These are phyloP conservation scores for Phytopythium chamaehyphon DNA, from an alignment of 352 stramenopile genomes.

Conservation along the genomic window DNA sequence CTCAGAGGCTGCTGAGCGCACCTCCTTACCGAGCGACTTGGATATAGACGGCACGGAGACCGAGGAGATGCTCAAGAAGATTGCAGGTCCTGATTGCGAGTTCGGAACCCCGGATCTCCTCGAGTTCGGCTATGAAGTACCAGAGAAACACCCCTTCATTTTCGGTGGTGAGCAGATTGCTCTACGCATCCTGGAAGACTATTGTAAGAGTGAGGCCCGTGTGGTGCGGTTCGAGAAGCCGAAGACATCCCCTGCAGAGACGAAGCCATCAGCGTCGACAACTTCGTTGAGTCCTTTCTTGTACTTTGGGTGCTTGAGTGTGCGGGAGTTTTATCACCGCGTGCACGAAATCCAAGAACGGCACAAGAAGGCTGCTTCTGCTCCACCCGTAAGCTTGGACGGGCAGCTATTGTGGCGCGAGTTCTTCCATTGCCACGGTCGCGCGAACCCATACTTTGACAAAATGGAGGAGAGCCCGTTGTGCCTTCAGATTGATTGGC, in stretches of 20 bases:
- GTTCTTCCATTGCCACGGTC: slow-evolving; percentile 89
- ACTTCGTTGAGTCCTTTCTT: slow-evolving; percentile 95
- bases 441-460: slow-evolving; percentile 87
- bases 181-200: slow-evolving; percentile 57
- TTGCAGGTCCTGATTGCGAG: slow-evolving; percentile 52
- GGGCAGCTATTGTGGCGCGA: slow-evolving; percentile 96
- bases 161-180: slow-evolving; percentile 70
- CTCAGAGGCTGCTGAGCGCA: not conserved
- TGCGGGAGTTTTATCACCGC: slow-evolving; percentile 89
- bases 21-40: slow-evolving; percentile 9
- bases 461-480: slow-evolving; percentile 94
- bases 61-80: slow-evolving; percentile 24
- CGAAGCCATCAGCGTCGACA: slow-evolving; percentile 87
- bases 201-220: slow-evolving; percentile 77
- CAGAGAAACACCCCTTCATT: slow-evolving; percentile 62
- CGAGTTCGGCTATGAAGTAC: slow-evolving; percentile 59
- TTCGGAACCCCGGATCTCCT: slow-evolving; percentile 63
- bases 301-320: slow-evolving; percentile 91
- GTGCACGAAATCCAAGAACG: slow-evolving; percentile 74
- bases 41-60: slow-evolving; percentile 14
- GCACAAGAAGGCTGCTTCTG: slow-evolving; percentile 57
- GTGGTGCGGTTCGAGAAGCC: slow-evolving; percentile 97
- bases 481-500: slow-evolving; percentile 84
- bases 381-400: slow-evolving; percentile 90
- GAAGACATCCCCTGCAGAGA: slow-evolving; percentile 92